Conservation (phyloP, 139 green algal species). For the Chlorokybus atmophyticus region DNA sequence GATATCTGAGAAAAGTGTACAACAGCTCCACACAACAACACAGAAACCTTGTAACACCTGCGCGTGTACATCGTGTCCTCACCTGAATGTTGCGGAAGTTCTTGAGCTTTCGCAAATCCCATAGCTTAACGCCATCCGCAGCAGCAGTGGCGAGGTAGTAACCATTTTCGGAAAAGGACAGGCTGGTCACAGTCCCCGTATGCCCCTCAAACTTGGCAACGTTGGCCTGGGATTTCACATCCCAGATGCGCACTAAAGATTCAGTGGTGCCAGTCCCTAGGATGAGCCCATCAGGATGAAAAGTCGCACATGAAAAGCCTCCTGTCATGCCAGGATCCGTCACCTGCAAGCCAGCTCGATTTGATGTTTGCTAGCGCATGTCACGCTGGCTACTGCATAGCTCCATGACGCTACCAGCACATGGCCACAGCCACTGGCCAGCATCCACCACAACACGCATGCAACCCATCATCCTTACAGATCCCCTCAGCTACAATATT, state of each 20-base stretch:
- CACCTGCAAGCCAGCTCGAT: no score
- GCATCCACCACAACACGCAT: no score
- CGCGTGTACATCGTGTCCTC: no score
- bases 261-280: constrained; percentile 57
- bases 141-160: constrained; percentile 70
- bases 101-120: constrained; percentile 93
- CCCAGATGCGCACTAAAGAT: constrained; percentile 65
- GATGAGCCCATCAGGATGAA: constrained; percentile 53
- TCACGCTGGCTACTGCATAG: no score
- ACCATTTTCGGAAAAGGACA: constrained; percentile 85
- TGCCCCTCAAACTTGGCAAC: constrained; percentile 69
- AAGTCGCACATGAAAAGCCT: constrained; percentile 32
- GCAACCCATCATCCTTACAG: no score
- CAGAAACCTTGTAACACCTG: no score
- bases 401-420: no score
- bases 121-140: constrained; percentile 79
- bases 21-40: no score
- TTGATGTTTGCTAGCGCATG: no score
- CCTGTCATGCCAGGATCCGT: constrained; percentile 18
- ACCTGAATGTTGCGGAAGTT: constrained; percentile 36
- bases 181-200: constrained; percentile 36
- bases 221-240: constrained; percentile 64
- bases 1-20: no score
- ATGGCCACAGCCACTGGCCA: no score
- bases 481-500: no score